phyloP scores from a whole-genome alignment of 176 grass and related monocot species.

The Alloteropsis semialata region DNA sequence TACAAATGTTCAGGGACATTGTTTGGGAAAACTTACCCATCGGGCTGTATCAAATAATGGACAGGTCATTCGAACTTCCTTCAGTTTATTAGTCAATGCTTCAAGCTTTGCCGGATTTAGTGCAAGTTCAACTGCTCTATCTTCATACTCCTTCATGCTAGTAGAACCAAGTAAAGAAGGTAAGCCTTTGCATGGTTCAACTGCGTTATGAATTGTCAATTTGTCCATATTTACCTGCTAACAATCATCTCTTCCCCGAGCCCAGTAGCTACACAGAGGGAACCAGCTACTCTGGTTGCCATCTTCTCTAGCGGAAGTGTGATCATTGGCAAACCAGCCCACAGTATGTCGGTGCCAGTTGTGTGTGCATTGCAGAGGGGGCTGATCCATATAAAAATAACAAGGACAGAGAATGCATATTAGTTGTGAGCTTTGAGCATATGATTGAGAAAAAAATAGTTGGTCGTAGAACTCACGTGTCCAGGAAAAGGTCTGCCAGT shows the following conservation, averaged over 20 bases:
- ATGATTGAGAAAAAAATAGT: neutral
- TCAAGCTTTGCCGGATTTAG: constrained; percentile 60
- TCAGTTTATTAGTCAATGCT: constrained; percentile 59
- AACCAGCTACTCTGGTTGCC: constrained; percentile 93
- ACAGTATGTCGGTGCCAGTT: constrained; percentile 82
- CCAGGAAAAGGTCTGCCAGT: constrained; percentile 89
- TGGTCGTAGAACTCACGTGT: constrained; percentile 49
- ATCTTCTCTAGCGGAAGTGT: constrained; percentile 91
- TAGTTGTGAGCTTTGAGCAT: neutral
- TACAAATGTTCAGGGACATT: neutral
- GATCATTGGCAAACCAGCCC: constrained; percentile 89
- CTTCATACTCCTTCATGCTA: constrained; percentile 84
- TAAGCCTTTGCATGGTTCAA: neutral
- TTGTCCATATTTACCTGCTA: constrained; percentile 40
- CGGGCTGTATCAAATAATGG: constrained; percentile 73
- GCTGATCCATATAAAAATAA: constrained; percentile 35
- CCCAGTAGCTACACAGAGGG: constrained; percentile 66
- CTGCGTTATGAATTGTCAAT: neutral
- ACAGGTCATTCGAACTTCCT: constrained; percentile 69
- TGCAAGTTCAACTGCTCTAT: constrained; percentile 68
- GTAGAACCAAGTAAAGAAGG: neutral
- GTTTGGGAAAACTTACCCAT: constrained; percentile 58
- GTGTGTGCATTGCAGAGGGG: constrained; percentile 93
- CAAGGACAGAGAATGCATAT: neutral
- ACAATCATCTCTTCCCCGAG: constrained; percentile 88